A percentile compares a stretch with the other conserved stretches of the same genome.
Evolutionary conservation across 345 rosid genomes (phyloP).

Genomic region (Xanthoceras sorbifolium): DNA sequence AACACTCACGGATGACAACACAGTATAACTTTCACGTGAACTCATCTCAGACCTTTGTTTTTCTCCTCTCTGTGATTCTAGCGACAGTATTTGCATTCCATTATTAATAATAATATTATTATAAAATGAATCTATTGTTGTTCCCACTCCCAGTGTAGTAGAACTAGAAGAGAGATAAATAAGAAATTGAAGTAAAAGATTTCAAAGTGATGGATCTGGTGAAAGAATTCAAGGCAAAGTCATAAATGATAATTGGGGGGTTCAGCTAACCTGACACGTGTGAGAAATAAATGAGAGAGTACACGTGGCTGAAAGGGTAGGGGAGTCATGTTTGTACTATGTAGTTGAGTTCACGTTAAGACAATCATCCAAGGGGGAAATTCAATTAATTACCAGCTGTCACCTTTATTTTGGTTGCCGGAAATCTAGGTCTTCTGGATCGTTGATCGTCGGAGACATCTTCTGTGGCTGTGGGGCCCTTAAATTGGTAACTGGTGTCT

Average conservation of each 20-base stretch:
- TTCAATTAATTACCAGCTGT: too few species aligned
- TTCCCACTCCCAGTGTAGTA: too few species aligned
- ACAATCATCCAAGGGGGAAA: too few species aligned
- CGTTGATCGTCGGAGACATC: not conserved
- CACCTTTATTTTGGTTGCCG: conserved; percentile 4
- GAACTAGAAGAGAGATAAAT: too few species aligned
- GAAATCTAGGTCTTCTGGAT: not conserved
- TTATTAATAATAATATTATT: too few species aligned
- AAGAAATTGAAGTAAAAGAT: too few species aligned
- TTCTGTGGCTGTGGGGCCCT: too few species aligned
- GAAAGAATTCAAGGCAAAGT: conserved; percentile 30
- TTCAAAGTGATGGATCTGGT: too few species aligned
- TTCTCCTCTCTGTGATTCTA: conserved; percentile 28
- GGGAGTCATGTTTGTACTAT: not conserved
- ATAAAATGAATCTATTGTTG: too few species aligned
- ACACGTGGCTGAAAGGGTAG: not conserved
- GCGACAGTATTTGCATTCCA: not conserved
- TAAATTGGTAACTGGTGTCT: too few species aligned
- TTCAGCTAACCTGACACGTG: not conserved
- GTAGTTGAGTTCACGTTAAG: conserved; percentile 21
- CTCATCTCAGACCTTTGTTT: conserved; percentile 33
- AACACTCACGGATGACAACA: conserved; percentile 45
- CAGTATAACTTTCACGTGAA: conserved; percentile 54
- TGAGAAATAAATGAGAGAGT: not conserved
- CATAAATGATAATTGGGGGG: not conserved